These are phyloP conservation scores for Phytophthora sojae DNA, from an alignment of 352 stramenopile species.

Conservation along the genomic window DNA sequence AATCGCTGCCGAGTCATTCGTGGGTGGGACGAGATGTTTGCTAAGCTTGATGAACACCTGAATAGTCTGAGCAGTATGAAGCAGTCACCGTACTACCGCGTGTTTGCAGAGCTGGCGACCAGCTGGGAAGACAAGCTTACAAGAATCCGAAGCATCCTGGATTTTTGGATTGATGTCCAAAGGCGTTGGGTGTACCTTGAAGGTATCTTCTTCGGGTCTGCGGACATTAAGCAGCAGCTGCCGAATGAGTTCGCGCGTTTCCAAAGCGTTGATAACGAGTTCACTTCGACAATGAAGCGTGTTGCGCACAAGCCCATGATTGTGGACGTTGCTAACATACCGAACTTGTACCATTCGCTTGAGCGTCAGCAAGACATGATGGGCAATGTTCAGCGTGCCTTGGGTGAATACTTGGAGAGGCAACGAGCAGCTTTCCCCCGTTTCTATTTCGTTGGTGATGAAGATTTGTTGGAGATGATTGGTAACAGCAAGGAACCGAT, in stretches of 20 bases:
- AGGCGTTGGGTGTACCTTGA: conserved; percentile 99
- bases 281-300: conserved; percentile 98
- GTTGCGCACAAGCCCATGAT: conserved; percentile 97
- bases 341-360: conserved; percentile 92
- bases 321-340: conserved; percentile 93
- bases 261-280: conserved; percentile 99
- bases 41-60: conserved; percentile 99
- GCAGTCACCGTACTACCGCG: conserved; percentile 98
- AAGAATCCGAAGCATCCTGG: conserved; percentile 96
- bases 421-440: conserved; percentile 96
- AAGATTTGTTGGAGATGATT: conserved; percentile 99
- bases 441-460: conserved; percentile 99
- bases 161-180: conserved; percentile 99
- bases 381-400: conserved; percentile 99
- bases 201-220: conserved; percentile 98
- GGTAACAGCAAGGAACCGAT: conserved; percentile 98
- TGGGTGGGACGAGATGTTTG: conserved; percentile 99
- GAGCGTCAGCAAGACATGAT: conserved; percentile 97
- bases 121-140: conserved; percentile 99
- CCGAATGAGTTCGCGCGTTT: conserved; percentile 98
- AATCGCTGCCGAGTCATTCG: conserved; percentile 97
- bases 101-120: conserved; percentile 98
- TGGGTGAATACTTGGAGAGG: conserved; percentile 99
- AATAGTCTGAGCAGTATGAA: conserved; percentile 99
- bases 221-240: conserved; percentile 99